phyloP scores from a whole-genome alignment of 2,329 filamentous ascomycete genomes.

The Nemania serpens region DNA sequence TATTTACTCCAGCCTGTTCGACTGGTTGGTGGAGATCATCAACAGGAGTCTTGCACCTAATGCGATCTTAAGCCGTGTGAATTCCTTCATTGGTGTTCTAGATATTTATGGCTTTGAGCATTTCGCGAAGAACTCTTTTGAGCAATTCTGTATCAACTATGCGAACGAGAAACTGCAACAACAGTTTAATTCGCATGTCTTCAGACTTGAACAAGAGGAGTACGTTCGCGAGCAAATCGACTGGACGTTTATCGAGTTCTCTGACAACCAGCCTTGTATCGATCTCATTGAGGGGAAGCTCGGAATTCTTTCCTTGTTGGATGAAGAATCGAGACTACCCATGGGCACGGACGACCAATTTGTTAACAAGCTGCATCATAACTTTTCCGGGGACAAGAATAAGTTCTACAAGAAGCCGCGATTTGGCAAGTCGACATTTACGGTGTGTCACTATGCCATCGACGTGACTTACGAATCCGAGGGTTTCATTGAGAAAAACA shows the following conservation, averaged over 20 bases:
- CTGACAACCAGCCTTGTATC: conserved; percentile 98
- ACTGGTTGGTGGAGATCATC: conserved; percentile 98
- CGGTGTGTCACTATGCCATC: conserved; percentile 96
- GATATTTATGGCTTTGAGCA: conserved; percentile 99
- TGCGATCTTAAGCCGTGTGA: conserved; percentile 79
- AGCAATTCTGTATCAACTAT: conserved; percentile 99
- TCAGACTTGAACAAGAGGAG: conserved; percentile 98
- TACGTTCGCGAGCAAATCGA: conserved; percentile 96
- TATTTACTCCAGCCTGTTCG: conserved; percentile 97
- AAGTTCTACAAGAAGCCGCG: conserved; percentile 98
- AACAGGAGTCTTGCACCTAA: conserved; percentile 89
- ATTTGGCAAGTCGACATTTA: conserved; percentile 97
- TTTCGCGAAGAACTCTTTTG: conserved; percentile 99
- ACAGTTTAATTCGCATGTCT: conserved; percentile 98
- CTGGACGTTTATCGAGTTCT: conserved; percentile 99
- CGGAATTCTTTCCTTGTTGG: conserved; percentile 86
- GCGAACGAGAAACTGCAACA: conserved; percentile 99
- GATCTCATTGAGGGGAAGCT: conserved; percentile 97
- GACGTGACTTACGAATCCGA: conserved; percentile 99
- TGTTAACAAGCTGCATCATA: conserved; percentile 92
- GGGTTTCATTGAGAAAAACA: conserved; percentile 99
- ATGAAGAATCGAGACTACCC: conserved; percentile 93
- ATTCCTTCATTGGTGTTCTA: conserved; percentile 93
- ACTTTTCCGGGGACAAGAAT: conserved; percentile 88
- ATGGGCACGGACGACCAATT: conserved; percentile 99